These are phyloP conservation scores for Cytospora piceicola DNA, from an alignment of 2,329 filamentous ascomycete genomes.

Conservation along the genomic window DNA sequence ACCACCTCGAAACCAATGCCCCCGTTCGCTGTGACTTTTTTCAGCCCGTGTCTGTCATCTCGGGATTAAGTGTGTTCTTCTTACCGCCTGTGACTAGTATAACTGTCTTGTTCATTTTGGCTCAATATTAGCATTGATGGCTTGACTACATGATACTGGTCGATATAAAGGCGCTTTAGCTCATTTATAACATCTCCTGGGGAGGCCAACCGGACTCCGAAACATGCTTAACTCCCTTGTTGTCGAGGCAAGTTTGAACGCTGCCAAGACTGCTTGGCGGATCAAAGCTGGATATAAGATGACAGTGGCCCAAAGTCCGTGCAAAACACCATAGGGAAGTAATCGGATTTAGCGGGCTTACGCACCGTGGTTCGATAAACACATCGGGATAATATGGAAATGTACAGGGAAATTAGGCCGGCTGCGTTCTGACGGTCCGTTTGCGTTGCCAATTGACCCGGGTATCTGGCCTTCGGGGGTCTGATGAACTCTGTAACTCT, in stretches of 20 bases:
- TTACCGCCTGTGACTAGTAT: constrained; percentile 14
- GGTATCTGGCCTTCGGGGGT: too few relatives aligned
- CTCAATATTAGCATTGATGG: not conserved
- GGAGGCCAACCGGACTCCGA: not conserved
- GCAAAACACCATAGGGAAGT: not conserved
- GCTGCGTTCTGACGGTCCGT: too few relatives aligned
- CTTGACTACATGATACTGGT: not conserved
- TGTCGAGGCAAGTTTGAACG: not conserved
- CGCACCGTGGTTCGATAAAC: not conserved
- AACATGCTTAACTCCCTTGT: not conserved
- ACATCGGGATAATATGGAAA: too few relatives aligned
- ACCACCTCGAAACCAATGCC: constrained; percentile 16
- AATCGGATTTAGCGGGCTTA: not conserved
- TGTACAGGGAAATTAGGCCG: too few relatives aligned
- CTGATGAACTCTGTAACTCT: too few relatives aligned
- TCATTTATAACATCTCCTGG: not conserved
- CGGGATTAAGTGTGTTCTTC: not conserved
- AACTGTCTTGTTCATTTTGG: constrained; percentile 7
- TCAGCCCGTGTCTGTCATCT: not conserved
- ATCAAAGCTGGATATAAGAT: not conserved
- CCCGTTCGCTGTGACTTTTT: not conserved
- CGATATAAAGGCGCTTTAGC: not conserved
- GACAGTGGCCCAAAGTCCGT: not conserved
- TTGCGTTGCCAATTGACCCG: too few relatives aligned
- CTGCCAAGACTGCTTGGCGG: not conserved